Evolutionary conservation across 352 stramenopile species (phyloP).

Genomic region (Globisporangium perplexum): DNA sequence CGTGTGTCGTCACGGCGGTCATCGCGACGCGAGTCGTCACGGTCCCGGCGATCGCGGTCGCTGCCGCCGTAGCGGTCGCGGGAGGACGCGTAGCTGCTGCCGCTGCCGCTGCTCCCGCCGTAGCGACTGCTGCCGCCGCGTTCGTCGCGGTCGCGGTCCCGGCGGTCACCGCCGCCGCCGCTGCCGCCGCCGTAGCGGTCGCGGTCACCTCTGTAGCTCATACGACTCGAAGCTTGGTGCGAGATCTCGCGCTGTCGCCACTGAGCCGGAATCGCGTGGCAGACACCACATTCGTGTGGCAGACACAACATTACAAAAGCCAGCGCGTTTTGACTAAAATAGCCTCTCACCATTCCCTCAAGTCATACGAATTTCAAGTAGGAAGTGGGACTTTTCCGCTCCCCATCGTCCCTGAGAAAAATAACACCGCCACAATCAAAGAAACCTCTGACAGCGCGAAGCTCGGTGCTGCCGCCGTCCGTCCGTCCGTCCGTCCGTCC

Average conservation of each 20-base stretch:
- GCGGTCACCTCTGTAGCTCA: slow-evolving; percentile 15
- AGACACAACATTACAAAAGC: neutral
- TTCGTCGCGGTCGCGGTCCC: slow-evolving; percentile 14
- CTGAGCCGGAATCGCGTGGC: too few relatives aligned
- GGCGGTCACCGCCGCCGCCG: slow-evolving; percentile 17
- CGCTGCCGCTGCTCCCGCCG: slow-evolving; percentile 19
- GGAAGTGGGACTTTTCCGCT: neutral
- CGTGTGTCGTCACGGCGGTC: slow-evolving; percentile 13
- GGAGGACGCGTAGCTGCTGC: slow-evolving; percentile 19
- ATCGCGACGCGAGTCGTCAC: slow-evolving; percentile 14
- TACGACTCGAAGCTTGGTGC: neutral
- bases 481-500: too few relatives aligned
- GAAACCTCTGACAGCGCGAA: too few relatives aligned
- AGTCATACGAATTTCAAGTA: slow-evolving; percentile 6
- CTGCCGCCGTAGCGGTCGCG: slow-evolving; percentile 17
- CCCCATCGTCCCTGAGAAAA: slow-evolving; percentile 7
- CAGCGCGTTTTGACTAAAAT: slow-evolving; percentile 6
- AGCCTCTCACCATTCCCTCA: neutral
- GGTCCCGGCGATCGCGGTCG: slow-evolving; percentile 13
- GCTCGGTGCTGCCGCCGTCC: too few relatives aligned
- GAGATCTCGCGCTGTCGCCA: too few relatives aligned
- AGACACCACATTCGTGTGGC: too few relatives aligned
- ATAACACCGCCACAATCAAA: neutral
- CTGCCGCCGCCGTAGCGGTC: slow-evolving; percentile 10
- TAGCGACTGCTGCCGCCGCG: slow-evolving; percentile 7